Evolutionary conservation across 2,329 filamentous ascomycete genomes (phyloP).

Genomic region (Davidsoniella virescens): DNA sequence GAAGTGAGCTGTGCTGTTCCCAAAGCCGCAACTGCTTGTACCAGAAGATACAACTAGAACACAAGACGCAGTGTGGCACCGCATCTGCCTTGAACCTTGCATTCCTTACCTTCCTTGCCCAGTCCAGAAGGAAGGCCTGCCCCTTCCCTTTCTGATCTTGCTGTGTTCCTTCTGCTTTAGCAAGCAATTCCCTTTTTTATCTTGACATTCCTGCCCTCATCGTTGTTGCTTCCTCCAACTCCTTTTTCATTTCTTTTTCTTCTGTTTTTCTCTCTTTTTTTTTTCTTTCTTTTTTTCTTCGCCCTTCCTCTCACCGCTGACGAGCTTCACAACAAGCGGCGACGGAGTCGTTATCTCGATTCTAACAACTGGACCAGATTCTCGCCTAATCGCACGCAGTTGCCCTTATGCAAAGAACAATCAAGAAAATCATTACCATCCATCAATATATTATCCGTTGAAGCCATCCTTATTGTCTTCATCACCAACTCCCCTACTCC

Average conservation of each 20-base stretch:
- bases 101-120: not conserved
- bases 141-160: conserved; percentile 7
- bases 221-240: not conserved
- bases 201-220: not conserved
- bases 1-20: not conserved
- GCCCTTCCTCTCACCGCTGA: not conserved
- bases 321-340: conserved; percentile 11
- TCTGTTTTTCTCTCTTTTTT: not conserved
- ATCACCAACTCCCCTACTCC: not conserved
- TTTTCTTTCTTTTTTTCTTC: not conserved
- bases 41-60: not conserved
- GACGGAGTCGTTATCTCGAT: conserved; percentile 11
- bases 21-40: not conserved
- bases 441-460: too few species aligned
- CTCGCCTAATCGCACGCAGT: conserved; percentile 1
- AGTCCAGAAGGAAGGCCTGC: not conserved
- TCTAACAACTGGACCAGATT: conserved; percentile 8
- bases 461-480: not conserved
- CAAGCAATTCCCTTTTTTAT: not conserved
- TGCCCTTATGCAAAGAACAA: not conserved
- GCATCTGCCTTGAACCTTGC: conserved; percentile 5
- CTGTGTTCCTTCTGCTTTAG: not conserved
- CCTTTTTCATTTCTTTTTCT: conserved; percentile 1
- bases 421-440: not conserved
- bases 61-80: not conserved